Conservation (phyloP, 2,329 filamentous ascomycete genomes). For the Colletotrichum falcatum region DNA sequence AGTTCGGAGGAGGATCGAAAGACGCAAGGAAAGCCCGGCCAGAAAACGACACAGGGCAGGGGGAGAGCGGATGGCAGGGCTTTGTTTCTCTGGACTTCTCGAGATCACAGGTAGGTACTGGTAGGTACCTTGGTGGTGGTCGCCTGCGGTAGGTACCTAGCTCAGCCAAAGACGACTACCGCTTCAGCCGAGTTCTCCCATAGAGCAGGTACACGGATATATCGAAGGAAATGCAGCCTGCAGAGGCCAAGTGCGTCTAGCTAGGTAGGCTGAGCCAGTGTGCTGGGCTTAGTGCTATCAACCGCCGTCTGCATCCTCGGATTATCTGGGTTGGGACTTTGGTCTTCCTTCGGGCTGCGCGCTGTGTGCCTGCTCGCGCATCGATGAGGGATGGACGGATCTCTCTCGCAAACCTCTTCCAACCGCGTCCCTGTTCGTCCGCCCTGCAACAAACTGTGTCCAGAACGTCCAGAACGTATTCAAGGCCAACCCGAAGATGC, state of each 20-base stretch:
- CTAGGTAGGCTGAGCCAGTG: slow-evolving; percentile 23
- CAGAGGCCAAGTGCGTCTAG: not conserved
- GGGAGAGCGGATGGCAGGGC: not conserved
- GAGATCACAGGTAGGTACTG: not conserved
- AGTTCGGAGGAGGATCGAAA: slow-evolving; percentile 4
- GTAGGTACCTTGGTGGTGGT: too few relatives aligned
- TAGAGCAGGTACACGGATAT: too few relatives aligned
- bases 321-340: slow-evolving; percentile 20
- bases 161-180: not conserved
- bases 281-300: slow-evolving; percentile 12
- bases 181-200: not conserved
- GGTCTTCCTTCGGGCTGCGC: slow-evolving; percentile 24
- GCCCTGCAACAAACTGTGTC: not conserved
- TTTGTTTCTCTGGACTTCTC: not conserved
- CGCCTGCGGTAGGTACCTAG: too few relatives aligned
- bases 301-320: slow-evolving; percentile 6
- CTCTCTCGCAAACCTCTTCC: slow-evolving; percentile 18
- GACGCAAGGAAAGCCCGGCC: slow-evolving; percentile 18
- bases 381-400: slow-evolving; percentile 27
- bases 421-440: not conserved
- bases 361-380: slow-evolving; percentile 21
- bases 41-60: slow-evolving; percentile 6
- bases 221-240: not conserved
- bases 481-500: slow-evolving; percentile 19
- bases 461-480: slow-evolving; percentile 8